Percentiles rank a stretch among this genome's conserved stretches.
phyloP scores from a whole-genome alignment of 345 rosid species.

The Ailanthus altissimus region DNA sequence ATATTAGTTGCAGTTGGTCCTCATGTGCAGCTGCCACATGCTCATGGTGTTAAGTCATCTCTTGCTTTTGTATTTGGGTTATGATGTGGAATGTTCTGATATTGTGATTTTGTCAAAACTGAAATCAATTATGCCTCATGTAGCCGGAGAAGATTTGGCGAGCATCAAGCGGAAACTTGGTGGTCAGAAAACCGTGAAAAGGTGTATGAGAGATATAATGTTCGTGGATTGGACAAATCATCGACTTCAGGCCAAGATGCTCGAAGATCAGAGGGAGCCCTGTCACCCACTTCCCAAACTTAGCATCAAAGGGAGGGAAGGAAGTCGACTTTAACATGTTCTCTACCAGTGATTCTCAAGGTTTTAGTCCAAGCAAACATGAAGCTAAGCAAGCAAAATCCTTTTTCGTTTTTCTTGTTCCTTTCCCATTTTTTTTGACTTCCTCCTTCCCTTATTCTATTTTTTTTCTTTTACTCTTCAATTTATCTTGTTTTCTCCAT shows the following conservation, averaged over 20 bases:
- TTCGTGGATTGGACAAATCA: slow-evolving; percentile 71
- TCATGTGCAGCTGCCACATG: background rate
- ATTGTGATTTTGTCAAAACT: background rate
- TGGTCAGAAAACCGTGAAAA: slow-evolving; percentile 97
- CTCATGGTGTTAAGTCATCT: background rate
- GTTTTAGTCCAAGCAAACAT: slow-evolving; percentile 1
- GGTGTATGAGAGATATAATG: slow-evolving; percentile 83
- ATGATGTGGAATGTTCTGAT: background rate
- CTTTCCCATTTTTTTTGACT: slow-evolving; percentile 19
- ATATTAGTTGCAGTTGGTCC: background rate
- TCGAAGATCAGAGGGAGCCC: slow-evolving; percentile 56
- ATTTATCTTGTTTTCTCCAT: slow-evolving; percentile 30
- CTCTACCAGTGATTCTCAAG: slow-evolving; percentile 20
- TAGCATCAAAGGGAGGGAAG: slow-evolving; percentile 36
- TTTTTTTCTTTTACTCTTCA: background rate
- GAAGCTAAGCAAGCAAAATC: background rate
- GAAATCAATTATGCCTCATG: slow-evolving; percentile 14
- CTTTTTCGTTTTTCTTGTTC: slow-evolving; percentile 12
- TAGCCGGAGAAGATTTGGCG: slow-evolving; percentile 91
- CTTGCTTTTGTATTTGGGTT: background rate
- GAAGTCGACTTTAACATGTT: slow-evolving; percentile 21
- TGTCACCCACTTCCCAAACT: slow-evolving; percentile 51
- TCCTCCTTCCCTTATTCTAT: background rate
- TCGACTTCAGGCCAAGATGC: slow-evolving; percentile 54
- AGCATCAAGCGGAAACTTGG: slow-evolving; percentile 95